Evolutionary conservation across 2,329 filamentous ascomycete species (phyloP), one percentile per base, ranked within the genome.

Genomic region (Lasiodiplodia sp.): DNA sequence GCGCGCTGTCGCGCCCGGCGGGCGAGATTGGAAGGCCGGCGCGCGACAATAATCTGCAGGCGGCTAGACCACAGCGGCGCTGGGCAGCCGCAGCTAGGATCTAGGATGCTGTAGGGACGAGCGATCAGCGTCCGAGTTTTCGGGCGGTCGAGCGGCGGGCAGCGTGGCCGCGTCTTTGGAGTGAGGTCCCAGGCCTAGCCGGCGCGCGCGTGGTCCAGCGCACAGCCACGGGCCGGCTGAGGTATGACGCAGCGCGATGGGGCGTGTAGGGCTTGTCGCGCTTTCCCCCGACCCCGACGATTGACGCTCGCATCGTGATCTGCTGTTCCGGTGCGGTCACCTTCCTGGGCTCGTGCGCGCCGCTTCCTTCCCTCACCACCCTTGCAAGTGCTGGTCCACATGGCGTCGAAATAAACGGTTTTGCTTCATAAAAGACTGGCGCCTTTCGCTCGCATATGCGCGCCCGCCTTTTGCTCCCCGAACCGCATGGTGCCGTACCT

Each of bases 71-170:
- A 49, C 57, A 12, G 51, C 51, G 51, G 51, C 51, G 51, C 51
- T 56, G 53, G 60, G 28, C 58, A 63, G 58, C 40, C 58, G 44
- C 58, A 51, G 60, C 60, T 64, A 47, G 60, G 44, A 64, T 64
- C 44, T 40, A 47, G 58, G 58, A 47, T 60, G 57, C 57, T 60
- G 72, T 75, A 51, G 58, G 40, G 40, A 49, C 58, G 58, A 63
- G 58, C 23, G 58, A 63, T 63, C 63, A 56, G 63, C 63, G 68
- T 78, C 49, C 74, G 71, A 52, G 66, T 78, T 34, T 70, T 77
- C 25, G 77, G 74, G 69, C 72, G 73, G 58, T 75, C 77, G 49
- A 74, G 77, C 71, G 75, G 76, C 7, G 58, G 73, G 21, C 75
- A 76, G 68, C 73, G 58, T 25, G 25, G 23, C 40, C 47, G 58